Evolutionary conservation across 2,329 filamentous ascomycete species (phyloP).

Genomic region (Chalara sp.): DNA sequence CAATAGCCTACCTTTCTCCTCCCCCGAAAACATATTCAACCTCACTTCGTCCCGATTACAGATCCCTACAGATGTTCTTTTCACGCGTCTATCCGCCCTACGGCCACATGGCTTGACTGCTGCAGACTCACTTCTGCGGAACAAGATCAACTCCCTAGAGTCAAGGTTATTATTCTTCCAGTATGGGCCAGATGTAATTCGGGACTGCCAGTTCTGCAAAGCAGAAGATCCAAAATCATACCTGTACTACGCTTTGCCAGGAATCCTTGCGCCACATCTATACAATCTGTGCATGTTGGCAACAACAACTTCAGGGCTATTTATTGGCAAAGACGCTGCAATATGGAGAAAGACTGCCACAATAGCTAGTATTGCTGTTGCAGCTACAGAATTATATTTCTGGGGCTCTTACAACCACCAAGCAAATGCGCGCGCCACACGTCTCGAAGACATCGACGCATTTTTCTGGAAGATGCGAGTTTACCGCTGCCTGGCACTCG

Average conservation of each 20-base stretch:
- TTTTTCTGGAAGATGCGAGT: slow-evolving; percentile 65
- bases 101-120: slow-evolving; percentile 45
- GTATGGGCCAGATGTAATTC: slow-evolving; percentile 69
- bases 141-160: slow-evolving; percentile 63
- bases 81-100: slow-evolving; percentile 61
- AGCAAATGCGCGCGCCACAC: slow-evolving; percentile 54
- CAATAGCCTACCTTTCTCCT: slow-evolving; percentile 59
- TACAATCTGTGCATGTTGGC: slow-evolving; percentile 68
- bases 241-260: slow-evolving; percentile 73
- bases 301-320: slow-evolving; percentile 60
- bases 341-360: slow-evolving; percentile 68
- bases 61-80: slow-evolving; percentile 78
- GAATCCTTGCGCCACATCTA: slow-evolving; percentile 70
- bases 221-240: slow-evolving; percentile 64
- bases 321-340: slow-evolving; percentile 56
- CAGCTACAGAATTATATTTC: slow-evolving; percentile 58
- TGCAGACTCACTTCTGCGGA: slow-evolving; percentile 57
- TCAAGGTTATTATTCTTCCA: slow-evolving; percentile 76
- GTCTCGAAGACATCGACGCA: slow-evolving; percentile 57
- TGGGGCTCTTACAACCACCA: slow-evolving; percentile 59
- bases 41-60: slow-evolving; percentile 75
- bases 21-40: slow-evolving; percentile 75
- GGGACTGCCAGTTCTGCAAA: slow-evolving; percentile 76
- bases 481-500: slow-evolving; percentile 57
- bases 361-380: slow-evolving; percentile 51